Evolutionary conservation across 225 moss, liverwort and hornwort genomes (phyloP).

Genomic region (Physcomitrium patens): DNA sequence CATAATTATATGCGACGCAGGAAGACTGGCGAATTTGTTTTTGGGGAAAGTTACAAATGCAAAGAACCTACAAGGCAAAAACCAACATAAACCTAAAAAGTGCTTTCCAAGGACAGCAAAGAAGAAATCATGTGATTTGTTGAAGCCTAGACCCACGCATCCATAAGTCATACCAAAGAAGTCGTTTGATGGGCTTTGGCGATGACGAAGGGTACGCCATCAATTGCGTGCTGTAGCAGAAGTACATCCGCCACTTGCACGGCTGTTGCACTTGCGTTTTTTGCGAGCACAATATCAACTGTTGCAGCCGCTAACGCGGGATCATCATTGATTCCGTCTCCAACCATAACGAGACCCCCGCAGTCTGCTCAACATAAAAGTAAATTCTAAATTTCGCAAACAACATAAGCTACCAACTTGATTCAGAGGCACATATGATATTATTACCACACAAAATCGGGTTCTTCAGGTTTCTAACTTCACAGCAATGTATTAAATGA

Average conservation of each 20-base stretch:
- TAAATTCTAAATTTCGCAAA: background rate
- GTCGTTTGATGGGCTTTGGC: constrained; percentile 97
- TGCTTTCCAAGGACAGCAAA: constrained; percentile 5
- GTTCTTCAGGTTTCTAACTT: constrained; percentile 6
- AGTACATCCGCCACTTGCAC: constrained; percentile 97
- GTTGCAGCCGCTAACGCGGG: constrained; percentile 98
- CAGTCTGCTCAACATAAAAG: constrained; percentile 39
- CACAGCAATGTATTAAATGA: constrained; percentile 5
- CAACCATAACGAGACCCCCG: constrained; percentile 95
- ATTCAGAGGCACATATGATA: constrained; percentile 1
- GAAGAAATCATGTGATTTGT: background rate
- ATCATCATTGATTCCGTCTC: constrained; percentile 97
- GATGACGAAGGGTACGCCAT: constrained; percentile 90
- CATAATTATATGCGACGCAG: constrained; percentile 7
- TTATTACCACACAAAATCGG: background rate
- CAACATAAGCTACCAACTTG: background rate
- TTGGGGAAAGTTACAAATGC: background rate
- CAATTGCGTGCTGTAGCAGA: constrained; percentile 87
- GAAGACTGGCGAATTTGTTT: background rate
- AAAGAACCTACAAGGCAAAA: background rate
- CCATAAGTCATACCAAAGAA: constrained; percentile 59
- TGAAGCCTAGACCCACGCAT: background rate
- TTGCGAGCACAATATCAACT: constrained; percentile 94
- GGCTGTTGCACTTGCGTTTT: constrained; percentile 97
- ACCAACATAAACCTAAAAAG: constrained; percentile 15